Percentiles rank a stretch among this genome's conserved stretches.
Evolutionary conservation across 2,329 filamentous ascomycete genomes (phyloP).

Genomic region (Ilyonectria mors-panacis): DNA sequence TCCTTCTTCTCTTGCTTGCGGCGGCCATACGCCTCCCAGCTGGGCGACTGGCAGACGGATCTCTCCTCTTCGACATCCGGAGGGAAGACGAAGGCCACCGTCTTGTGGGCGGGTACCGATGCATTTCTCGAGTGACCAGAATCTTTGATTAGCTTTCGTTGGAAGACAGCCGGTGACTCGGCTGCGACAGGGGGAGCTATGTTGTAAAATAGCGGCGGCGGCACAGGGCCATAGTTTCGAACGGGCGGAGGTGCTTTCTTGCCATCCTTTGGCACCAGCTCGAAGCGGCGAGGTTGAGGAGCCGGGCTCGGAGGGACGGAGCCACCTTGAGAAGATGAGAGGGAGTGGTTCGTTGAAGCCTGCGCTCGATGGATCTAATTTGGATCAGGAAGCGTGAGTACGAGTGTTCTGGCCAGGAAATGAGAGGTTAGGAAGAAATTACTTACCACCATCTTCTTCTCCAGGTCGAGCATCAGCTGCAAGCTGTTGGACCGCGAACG

Average conservation of each 20-base stretch:
- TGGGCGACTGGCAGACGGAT: conserved; percentile 72
- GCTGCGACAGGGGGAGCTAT: conserved; percentile 24
- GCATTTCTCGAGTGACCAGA: conserved; percentile 24
- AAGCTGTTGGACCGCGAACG: conserved; percentile 62
- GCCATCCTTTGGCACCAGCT: conserved; percentile 45
- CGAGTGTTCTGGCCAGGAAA: neutral
- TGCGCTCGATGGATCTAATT: conserved; percentile 20
- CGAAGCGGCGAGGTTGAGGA: conserved; percentile 44
- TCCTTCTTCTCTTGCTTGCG: conserved; percentile 69
- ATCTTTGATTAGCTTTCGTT: conserved; percentile 33
- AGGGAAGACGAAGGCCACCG: conserved; percentile 52
- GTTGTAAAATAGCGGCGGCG: conserved; percentile 39
- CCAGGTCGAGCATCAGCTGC: conserved; percentile 72
- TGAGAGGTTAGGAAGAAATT: neutral
- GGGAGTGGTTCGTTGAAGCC: conserved; percentile 7
- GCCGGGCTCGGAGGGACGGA: conserved; percentile 41
- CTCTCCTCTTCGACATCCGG: conserved; percentile 49
- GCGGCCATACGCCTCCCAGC: conserved; percentile 71
- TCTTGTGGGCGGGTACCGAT: conserved; percentile 42
- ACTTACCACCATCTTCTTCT: conserved; percentile 71
- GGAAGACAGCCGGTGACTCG: conserved; percentile 35
- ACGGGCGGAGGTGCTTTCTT: conserved; percentile 42
- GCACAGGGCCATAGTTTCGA: conserved; percentile 44
- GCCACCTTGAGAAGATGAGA: conserved; percentile 35
- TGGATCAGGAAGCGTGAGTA: conserved; percentile 15